These are phyloP conservation scores for Pichia phayaonensis DNA, from an alignment of 805 yeast genomes.

Conservation along the genomic window DNA sequence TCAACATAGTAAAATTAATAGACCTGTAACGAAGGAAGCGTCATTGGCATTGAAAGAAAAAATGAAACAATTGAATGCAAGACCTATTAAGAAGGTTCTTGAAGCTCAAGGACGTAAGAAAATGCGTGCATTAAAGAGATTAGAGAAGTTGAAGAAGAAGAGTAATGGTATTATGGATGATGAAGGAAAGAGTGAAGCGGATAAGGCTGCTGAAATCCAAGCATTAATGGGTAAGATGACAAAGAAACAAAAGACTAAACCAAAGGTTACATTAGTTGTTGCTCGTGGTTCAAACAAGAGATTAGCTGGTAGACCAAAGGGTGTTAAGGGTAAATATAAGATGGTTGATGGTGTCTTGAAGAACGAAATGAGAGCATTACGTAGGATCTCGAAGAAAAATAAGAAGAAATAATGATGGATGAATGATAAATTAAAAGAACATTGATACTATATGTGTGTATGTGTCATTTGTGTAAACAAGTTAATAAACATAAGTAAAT, in stretches of 20 bases:
- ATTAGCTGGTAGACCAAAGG: constrained; percentile 90
- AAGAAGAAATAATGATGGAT: constrained; percentile 37
- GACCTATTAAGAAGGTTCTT: constrained; percentile 97
- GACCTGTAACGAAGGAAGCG: constrained; percentile 95
- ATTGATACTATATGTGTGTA: no score
- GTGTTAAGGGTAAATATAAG: constrained; percentile 94
- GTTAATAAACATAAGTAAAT: not conserved
- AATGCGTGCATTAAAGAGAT: constrained; percentile 79
- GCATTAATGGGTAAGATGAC: constrained; percentile 76
- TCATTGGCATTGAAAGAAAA: constrained; percentile 70
- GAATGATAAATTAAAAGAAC: no score
- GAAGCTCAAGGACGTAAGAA: constrained; percentile 97
- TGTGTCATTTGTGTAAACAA: not conserved
- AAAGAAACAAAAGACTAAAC: constrained; percentile 60
- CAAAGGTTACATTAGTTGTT: constrained; percentile 80
- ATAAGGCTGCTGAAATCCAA: constrained; percentile 89
- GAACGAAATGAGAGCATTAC: constrained; percentile 92
- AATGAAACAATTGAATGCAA: constrained; percentile 76
- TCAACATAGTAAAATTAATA: constrained; percentile 72
- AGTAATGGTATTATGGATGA: constrained; percentile 88
- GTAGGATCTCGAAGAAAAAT: constrained; percentile 81
- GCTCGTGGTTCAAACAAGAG: constrained; percentile 85
- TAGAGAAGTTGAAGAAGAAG: constrained; percentile 87
- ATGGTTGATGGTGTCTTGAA: constrained; percentile 98
- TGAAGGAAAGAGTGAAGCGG: constrained; percentile 78